phyloP scores from a whole-genome alignment of 768 basidiomycete genomes.

The Suillus subalutaceus region DNA sequence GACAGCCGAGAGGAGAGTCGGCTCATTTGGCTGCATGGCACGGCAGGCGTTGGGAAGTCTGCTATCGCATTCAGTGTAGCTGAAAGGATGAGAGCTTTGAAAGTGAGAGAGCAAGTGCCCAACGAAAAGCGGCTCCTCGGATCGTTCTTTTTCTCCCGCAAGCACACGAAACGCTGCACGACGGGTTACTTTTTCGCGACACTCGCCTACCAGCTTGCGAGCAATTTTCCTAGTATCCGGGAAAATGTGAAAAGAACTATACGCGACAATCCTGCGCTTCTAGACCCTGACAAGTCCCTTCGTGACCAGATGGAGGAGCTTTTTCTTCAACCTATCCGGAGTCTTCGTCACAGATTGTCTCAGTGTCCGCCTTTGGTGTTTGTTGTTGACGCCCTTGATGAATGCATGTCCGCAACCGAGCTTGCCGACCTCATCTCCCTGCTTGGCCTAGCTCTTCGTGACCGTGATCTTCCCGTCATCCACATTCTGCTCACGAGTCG shows the following conservation, averaged over 20 bases:
- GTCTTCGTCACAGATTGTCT: not conserved
- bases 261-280: not conserved
- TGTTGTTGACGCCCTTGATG: not conserved
- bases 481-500: constrained; percentile 2
- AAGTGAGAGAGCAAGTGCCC: not conserved
- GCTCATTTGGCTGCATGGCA: constrained; percentile 1
- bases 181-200: not conserved
- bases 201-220: not conserved
- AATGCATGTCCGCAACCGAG: not conserved
- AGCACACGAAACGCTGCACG: not conserved
- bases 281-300: constrained; percentile 1
- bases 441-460: not conserved
- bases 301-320: not conserved
- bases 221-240: not conserved
- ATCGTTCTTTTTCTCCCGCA: not conserved
- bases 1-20: not conserved
- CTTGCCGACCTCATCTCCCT: not conserved
- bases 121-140: not conserved
- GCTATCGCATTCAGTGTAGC: not conserved
- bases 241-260: not conserved
- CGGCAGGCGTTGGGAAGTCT: not conserved
- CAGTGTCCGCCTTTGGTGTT: not conserved
- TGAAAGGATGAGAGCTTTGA: not conserved
- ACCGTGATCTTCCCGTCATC: not conserved
- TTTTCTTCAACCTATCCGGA: not conserved